Conservation (phyloP, 192 early-diverging fungal genomes). For the Coemansia sp. region DNA sequence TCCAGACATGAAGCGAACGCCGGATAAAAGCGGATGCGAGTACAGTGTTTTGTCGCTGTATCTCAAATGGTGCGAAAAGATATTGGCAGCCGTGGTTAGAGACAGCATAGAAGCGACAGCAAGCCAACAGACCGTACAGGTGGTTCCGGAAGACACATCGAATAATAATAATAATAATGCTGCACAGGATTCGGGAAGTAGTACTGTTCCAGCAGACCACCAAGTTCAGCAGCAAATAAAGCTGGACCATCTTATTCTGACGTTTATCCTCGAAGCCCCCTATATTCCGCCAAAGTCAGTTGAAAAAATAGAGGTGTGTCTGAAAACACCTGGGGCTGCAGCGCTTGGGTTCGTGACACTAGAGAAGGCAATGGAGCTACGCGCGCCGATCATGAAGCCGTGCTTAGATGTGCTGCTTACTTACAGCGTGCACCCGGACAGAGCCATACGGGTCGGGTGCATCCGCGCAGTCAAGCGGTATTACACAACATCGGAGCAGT, state of each 20-base stretch:
- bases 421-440: slow-evolving; percentile 33
- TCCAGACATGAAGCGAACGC: slow-evolving; percentile 23
- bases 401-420: slow-evolving; percentile 41
- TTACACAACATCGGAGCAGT: slow-evolving; percentile 13
- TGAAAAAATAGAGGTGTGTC: slow-evolving; percentile 24
- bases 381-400: slow-evolving; percentile 33
- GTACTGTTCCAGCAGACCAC: slow-evolving; percentile 4
- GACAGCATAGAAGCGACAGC: slow-evolving; percentile 19
- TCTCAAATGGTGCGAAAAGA: slow-evolving; percentile 42
- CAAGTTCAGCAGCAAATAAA: background rate
- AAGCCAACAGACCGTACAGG: slow-evolving; percentile 13
- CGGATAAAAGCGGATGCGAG: slow-evolving; percentile 3
- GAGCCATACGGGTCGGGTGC: slow-evolving; percentile 40
- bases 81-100: slow-evolving; percentile 37
- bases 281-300: slow-evolving; percentile 14
- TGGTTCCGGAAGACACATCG: slow-evolving; percentile 13
- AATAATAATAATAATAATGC: too few relatives aligned
- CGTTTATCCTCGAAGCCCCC: slow-evolving; percentile 45
- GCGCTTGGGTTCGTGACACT: slow-evolving; percentile 35
- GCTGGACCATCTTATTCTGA: slow-evolving; percentile 18
- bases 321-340: slow-evolving; percentile 27
- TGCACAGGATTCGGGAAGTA: slow-evolving; percentile 4
- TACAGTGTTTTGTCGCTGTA: slow-evolving; percentile 35
- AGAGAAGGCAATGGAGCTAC: slow-evolving; percentile 47
- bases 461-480: slow-evolving; percentile 48